Percentiles rank a stretch among this genome's conserved stretches.
These are phyloP conservation scores for Nicotiana knightiana DNA, from an alignment of 257 asterid species.

Conservation along the genomic window DNA sequence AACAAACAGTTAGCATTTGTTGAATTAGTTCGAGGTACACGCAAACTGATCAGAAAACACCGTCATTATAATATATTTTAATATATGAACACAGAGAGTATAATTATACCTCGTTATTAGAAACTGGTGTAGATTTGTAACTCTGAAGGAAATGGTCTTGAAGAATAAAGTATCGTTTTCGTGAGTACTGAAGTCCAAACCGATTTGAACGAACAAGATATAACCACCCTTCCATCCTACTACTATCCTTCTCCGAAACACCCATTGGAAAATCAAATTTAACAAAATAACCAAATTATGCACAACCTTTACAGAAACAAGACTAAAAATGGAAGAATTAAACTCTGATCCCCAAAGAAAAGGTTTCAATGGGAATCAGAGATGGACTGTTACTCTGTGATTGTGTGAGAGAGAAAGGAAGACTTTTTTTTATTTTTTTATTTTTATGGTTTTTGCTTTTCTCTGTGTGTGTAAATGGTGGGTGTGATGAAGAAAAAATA, in stretches of 20 bases:
- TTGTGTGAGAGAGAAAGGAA: not conserved
- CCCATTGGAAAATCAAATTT: slow-evolving; percentile 23
- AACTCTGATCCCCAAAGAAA: slow-evolving; percentile 3
- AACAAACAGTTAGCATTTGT: not conserved
- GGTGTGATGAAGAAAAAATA: not conserved
- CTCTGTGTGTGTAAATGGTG: not conserved
- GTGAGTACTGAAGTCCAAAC: slow-evolving; percentile 80
- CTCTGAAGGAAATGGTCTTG: slow-evolving; percentile 77
- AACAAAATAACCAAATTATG: no score
- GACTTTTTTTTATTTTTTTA: not conserved
- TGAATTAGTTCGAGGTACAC: not conserved
- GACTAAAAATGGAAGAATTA: not conserved
- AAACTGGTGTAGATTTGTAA: slow-evolving; percentile 70
- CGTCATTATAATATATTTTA: not conserved
- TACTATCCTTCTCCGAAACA: slow-evolving; percentile 48
- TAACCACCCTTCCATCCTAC: slow-evolving; percentile 92
- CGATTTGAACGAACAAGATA: slow-evolving; percentile 79
- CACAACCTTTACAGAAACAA: not conserved
- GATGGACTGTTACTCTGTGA: not conserved
- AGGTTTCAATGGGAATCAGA: not conserved
- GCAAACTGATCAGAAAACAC: not conserved
- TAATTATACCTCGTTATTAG: slow-evolving; percentile 47
- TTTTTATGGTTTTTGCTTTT: not conserved
- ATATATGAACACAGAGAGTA: not conserved
- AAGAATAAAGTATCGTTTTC: slow-evolving; percentile 83